Evolutionary conservation across 129 eudicot genomes (phyloP), one percentile per base, ranked within the genome.

Genomic region (Heracleum sosnowskyi): DNA sequence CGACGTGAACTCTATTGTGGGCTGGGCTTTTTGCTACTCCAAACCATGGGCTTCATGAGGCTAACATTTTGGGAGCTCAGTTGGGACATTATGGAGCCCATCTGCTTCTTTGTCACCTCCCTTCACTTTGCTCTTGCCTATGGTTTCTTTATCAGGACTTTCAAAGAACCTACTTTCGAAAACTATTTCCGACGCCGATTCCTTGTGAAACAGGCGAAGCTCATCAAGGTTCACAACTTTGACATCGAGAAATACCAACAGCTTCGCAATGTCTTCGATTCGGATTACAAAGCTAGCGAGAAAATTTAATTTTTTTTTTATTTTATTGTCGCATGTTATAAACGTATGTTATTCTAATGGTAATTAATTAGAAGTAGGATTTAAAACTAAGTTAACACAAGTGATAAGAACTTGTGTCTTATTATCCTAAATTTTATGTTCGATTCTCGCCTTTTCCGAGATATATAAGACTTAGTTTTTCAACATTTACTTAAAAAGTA

Each of bases 11-110:
- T 93, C 79, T 93, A 89, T 33, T 82, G 83, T 35, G 98, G 98
- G 69, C 90, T 93, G 73, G 97, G 97, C 79, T 89, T 84, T 77
- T 57, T 90, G 17, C 76, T 82, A 1, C 18, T 87, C 42, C 98
- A 93, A 79, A 87, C 95, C 46, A 18, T 85, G 86, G 96, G 84
- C 76, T 91, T 93, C 34, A 89, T 90, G 90, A 93, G 97, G 87
- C 87, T 91, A 1, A 93, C 95, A 1, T 93, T 89, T 73, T 93
- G 97, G 95, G 98, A 93, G 70, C 89, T 93, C 7, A 84, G 83
- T 78, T 93, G 98, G 98, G 97, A 93, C 72, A 97, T 93, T 77
- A 93, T 93, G 98, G 98, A 93, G 87, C 98, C 98, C 69, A 86
- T 93, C 45, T 93, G 97, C 72, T 93, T 93, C 85, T 93, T 90